Conservation (phyloP, 2,329 filamentous ascomycete genomes). For the Stenocarpella maydis region DNA sequence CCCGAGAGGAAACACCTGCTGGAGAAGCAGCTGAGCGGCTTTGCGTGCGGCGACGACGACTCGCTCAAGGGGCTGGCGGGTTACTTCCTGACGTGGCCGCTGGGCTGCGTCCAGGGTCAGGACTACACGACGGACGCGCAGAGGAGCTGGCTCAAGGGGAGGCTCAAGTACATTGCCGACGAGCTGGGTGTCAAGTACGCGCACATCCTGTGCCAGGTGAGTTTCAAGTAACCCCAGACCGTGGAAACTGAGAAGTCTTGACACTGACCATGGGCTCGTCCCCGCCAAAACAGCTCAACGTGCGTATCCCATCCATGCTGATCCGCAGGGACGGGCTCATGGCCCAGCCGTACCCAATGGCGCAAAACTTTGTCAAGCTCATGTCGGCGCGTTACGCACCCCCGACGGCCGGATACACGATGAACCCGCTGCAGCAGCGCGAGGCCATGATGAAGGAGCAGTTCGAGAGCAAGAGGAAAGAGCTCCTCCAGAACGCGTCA, state of each 20-base stretch:
- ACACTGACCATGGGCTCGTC: not conserved
- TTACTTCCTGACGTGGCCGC: conserved; percentile 67
- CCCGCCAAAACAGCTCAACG: conserved; percentile 53
- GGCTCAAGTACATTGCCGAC: conserved; percentile 62
- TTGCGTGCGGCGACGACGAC: conserved; percentile 59
- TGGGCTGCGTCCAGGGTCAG: conserved; percentile 61
- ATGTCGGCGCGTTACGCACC: conserved; percentile 50
- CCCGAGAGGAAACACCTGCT: conserved; percentile 49
- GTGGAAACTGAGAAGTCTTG: not conserved
- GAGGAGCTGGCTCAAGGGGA: conserved; percentile 61
- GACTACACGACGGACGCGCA: conserved; percentile 69
- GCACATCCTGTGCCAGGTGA: conserved; percentile 60
- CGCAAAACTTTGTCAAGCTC: conserved; percentile 55
- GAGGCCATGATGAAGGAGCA: conserved; percentile 57
- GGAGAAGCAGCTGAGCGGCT: conserved; percentile 51
- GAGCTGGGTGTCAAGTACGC: conserved; percentile 67
- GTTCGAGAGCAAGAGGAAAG: conserved; percentile 53
- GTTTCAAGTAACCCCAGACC: not conserved
- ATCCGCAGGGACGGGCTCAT: conserved; percentile 63
- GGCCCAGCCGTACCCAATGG: conserved; percentile 52
- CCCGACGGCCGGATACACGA: conserved; percentile 47
- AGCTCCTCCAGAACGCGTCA: conserved; percentile 51
- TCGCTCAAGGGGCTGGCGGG: conserved; percentile 63
- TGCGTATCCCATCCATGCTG: conserved; percentile 69
- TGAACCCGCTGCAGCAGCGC: conserved; percentile 57